phyloP scores from a whole-genome alignment of 1,139 yeast species.

The Spathaspora sp. region DNA sequence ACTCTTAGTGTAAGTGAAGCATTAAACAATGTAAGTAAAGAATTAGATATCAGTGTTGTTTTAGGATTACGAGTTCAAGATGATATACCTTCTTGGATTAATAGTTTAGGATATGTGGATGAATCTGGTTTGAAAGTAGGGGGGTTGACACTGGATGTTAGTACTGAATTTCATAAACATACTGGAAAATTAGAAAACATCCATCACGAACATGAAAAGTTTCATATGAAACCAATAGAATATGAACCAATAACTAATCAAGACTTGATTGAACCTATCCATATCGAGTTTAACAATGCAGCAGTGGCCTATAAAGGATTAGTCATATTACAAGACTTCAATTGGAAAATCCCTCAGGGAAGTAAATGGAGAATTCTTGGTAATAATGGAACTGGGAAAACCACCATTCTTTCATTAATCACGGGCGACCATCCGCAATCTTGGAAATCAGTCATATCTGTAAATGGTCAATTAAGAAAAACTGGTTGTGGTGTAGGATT shows the following conservation, averaged over 20 bases:
- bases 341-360: constrained; percentile 68
- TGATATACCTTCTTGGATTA: constrained; percentile 72
- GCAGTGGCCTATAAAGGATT: constrained; percentile 66
- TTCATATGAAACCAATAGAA: constrained; percentile 6
- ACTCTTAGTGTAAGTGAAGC: constrained; percentile 55
- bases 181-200: constrained; percentile 4
- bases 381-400: constrained; percentile 89
- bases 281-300: constrained; percentile 62
- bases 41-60: constrained; percentile 40
- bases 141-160: constrained; percentile 42
- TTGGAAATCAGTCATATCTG: constrained; percentile 71
- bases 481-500: constrained; percentile 71
- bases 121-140: constrained; percentile 48
- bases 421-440: constrained; percentile 98
- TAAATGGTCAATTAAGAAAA: constrained; percentile 66
- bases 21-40: constrained; percentile 25
- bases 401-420: constrained; percentile 77
- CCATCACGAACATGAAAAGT: constrained; percentile 11
- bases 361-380: constrained; percentile 90
- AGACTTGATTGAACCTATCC: constrained; percentile 13
- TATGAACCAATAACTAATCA: constrained; percentile 11
- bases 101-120: constrained; percentile 65
- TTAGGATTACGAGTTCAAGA: constrained; percentile 81
- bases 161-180: constrained; percentile 2
- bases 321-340: constrained; percentile 57